phyloP scores from a whole-genome alignment of 805 yeast species.

The Spathaspora boniae region DNA sequence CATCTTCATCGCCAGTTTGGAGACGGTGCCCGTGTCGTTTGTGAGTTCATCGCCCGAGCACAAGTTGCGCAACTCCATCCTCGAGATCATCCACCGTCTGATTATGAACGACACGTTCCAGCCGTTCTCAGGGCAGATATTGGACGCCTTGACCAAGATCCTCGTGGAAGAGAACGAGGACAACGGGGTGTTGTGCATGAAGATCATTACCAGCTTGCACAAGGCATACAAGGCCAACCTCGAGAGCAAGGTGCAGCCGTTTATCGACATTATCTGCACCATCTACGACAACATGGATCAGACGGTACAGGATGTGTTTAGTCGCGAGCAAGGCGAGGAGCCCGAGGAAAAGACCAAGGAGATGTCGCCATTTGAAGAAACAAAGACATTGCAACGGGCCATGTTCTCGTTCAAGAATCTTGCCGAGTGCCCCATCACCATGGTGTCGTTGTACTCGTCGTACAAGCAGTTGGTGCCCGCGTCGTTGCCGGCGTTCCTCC shows the following conservation, averaged over 20 bases:
- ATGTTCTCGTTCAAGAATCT: conserved; percentile 84
- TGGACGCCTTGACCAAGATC: conserved; percentile 56
- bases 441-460: conserved; percentile 87
- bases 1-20: conserved; percentile 58
- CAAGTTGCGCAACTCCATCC: conserved; percentile 68
- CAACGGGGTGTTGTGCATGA: conserved; percentile 89
- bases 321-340: conserved; percentile 15
- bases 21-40: conserved; percentile 71
- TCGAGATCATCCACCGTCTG: conserved; percentile 77
- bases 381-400: conserved; percentile 58
- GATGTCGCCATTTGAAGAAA: conserved; percentile 32
- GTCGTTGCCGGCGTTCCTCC: conserved; percentile 73
- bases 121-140: conserved; percentile 59
- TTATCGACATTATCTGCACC: conserved; percentile 68
- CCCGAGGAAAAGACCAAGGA: conserved; percentile 15
- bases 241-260: conserved; percentile 70
- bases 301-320: conserved; percentile 70
- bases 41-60: conserved; percentile 64
- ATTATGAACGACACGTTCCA: conserved; percentile 80
- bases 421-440: conserved; percentile 95
- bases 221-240: conserved; percentile 73
- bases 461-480: conserved; percentile 72
- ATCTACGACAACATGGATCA: conserved; percentile 78
- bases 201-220: conserved; percentile 79
- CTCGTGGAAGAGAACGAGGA: conserved; percentile 86